A percentile compares a stretch with the other conserved stretches of the same genome.
Conservation (phyloP, 2,329 filamentous ascomycete species). For the Fonsecaea erecta region DNA sequence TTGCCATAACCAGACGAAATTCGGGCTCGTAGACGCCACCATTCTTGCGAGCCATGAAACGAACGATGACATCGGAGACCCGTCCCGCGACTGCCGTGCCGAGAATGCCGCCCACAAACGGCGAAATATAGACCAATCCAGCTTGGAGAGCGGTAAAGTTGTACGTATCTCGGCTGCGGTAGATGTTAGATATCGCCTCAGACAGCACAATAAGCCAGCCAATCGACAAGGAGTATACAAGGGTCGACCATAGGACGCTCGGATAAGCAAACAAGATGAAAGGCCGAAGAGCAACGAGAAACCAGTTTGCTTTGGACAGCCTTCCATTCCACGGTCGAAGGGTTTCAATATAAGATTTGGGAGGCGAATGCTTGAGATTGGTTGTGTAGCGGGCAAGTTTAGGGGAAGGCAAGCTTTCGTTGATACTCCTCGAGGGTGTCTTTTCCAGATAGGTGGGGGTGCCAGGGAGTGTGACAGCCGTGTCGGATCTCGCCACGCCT, state of each 20-base stretch:
- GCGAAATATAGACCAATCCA: constrained; percentile 85
- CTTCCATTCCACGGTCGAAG: constrained; percentile 79
- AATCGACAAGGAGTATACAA: constrained; percentile 84
- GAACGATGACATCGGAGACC: constrained; percentile 82
- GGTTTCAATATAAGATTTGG: constrained; percentile 73
- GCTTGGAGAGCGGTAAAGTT: constrained; percentile 80
- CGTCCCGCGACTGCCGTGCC: constrained; percentile 92
- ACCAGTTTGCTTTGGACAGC: constrained; percentile 77
- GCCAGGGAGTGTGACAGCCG: constrained; percentile 7
- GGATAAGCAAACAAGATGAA: constrained; percentile 89
- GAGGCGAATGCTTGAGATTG: constrained; percentile 67
- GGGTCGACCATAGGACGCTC: constrained; percentile 82
- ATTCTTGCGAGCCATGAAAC: constrained; percentile 79
- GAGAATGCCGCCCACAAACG: constrained; percentile 84
- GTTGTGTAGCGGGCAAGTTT: constrained; percentile 66
- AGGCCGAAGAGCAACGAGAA: constrained; percentile 75
- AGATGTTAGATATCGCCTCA: constrained; percentile 82
- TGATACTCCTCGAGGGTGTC: constrained; percentile 10
- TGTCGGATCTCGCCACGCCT: constrained; percentile 11
- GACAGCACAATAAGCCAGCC: constrained; percentile 96
- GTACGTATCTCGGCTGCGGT: constrained; percentile 70
- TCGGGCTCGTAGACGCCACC: constrained; percentile 96
- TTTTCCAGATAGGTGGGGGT: constrained; percentile 14
- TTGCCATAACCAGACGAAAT: constrained; percentile 85
- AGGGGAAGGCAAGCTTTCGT: neutral